A percentile compares a stretch with the other conserved stretches of the same genome.
Conservation (phyloP, 305 asterid species). For the Fraxinus sp. region DNA sequence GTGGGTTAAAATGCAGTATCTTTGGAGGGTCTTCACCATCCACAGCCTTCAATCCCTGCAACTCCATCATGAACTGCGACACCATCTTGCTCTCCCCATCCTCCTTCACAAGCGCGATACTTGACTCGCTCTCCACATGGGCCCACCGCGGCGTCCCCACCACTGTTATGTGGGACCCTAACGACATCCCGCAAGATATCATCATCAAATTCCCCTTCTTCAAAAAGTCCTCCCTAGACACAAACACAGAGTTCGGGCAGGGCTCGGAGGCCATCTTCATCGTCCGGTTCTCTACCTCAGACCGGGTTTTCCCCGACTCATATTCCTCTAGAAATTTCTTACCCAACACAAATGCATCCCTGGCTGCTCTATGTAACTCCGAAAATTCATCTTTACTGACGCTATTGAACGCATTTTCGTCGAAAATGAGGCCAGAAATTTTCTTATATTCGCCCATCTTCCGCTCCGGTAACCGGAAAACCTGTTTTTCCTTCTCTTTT, state of each 20-base stretch:
- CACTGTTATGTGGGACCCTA: conserved; percentile 84
- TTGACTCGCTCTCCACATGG: conserved; percentile 44
- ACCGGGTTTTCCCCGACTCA: conserved; percentile 48
- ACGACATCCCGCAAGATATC: conserved; percentile 81
- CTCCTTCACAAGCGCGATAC: conserved; percentile 34
- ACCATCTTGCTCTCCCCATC: conserved; percentile 38
- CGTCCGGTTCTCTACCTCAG: conserved; percentile 38
- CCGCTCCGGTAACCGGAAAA: conserved; percentile 32
- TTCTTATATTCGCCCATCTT: conserved; percentile 49
- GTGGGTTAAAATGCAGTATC: conserved; percentile 83
- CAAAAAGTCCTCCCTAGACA: conserved; percentile 43
- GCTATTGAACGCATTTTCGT: conserved; percentile 49
- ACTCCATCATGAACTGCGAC: conserved; percentile 80
- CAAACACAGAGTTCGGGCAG: conserved; percentile 60
- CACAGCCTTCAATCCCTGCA: conserved; percentile 80
- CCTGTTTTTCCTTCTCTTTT: conserved; percentile 33
- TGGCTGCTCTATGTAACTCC: conserved; percentile 63
- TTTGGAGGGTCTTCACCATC: conserved; percentile 94
- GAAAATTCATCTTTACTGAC: conserved; percentile 57
- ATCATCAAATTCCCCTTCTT: conserved; percentile 51
- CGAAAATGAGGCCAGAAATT: conserved; percentile 64
- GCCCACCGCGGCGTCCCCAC: conserved; percentile 71
- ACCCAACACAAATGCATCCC: conserved; percentile 75
- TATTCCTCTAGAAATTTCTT: conserved; percentile 59
- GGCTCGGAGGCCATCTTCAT: conserved; percentile 36